phyloP scores from a whole-genome alignment of 1,139 yeast species.

The Ogataea hybrid region DNA sequence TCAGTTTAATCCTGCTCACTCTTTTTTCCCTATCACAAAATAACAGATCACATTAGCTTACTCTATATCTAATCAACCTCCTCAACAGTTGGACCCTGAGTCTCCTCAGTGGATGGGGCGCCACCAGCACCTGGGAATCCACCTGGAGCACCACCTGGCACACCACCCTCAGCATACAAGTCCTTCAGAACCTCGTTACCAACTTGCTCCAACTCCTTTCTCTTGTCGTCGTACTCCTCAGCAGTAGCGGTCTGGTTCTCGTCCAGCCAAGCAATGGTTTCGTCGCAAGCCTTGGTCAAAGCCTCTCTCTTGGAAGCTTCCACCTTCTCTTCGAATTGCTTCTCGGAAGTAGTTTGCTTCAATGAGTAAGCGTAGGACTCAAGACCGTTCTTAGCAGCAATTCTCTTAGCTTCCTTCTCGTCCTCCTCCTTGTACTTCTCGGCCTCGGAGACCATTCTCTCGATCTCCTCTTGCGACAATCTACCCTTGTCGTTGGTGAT shows the following conservation, averaged over 20 bases:
- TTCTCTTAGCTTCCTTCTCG: constrained; percentile 96
- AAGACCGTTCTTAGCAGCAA: constrained; percentile 97
- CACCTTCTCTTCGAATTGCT: constrained; percentile 43
- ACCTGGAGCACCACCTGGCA: constrained; percentile 36
- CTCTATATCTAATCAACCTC: constrained; percentile 23
- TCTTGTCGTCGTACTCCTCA: constrained; percentile 54
- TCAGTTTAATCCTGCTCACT: not conserved
- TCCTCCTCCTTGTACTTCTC: constrained; percentile 95
- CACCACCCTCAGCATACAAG: constrained; percentile 55
- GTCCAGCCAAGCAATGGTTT: constrained; percentile 46
- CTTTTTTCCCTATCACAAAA: not conserved
- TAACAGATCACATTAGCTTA: constrained; percentile 7
- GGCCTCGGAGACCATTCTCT: constrained; percentile 96
- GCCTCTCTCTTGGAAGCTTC: constrained; percentile 39
- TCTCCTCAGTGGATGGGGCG: constrained; percentile 23
- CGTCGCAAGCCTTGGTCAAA: constrained; percentile 40
- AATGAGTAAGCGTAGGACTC: constrained; percentile 96
- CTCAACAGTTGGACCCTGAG: constrained; percentile 26
- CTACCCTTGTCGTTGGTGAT: constrained; percentile 98
- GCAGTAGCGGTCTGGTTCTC: constrained; percentile 46
- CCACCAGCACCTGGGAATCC: constrained; percentile 23
- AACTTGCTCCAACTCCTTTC: constrained; percentile 58
- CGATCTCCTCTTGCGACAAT: constrained; percentile 92
- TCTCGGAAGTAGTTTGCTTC: constrained; percentile 86
- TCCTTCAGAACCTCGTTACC: constrained; percentile 62